Base-by-base conservation (phyloP, 805 yeast species). In the Lachancea waltii region DNA sequence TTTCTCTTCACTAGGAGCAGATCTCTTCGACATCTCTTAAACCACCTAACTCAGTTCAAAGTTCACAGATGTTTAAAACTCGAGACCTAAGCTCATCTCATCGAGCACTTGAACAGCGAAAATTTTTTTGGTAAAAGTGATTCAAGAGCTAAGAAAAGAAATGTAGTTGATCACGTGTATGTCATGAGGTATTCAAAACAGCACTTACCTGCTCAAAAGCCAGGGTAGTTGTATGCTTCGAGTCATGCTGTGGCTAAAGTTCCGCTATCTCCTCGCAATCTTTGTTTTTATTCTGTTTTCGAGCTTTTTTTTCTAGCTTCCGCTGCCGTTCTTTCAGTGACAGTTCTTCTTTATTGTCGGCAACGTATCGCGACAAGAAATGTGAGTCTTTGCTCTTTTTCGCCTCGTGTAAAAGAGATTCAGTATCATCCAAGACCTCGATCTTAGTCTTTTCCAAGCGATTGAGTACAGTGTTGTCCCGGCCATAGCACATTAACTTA, bases 391-490 rank as follows among this genome's bases (percentile, higher is more conserved):
- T 58, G 5, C 50, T 38, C 42, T 58, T 59, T 37, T 57, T 61
- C 3, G 58, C 62, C 9, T 39, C 43, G 29, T 55, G 56, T n/a
- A 58, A 33, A 3, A 53, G 38, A 9, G 38, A 38, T 26, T 58
- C 64, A 0, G 53, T 50, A 15, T 59, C 38, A 33, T 63, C 61
- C 19, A 63, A 44, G 14, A 67, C 52, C 51, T 82, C 89, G 1
- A 66, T 63, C 44, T 76, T 73, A 4, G 90, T 80, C 58, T 79
- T 81, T 51, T 72, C 75, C 42, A 83, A 61, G 45, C 77, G 67
- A 49, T 81, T 82, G 26, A 84, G 55, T 2, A 79, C 64, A 4
- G 73, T 60, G 50, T 78, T 81, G 31, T 79, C 79, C 46, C 78
- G 69, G 26, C 69, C 68, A 35, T 68, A 71, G 22, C 85, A 71